Base-by-base conservation (phyloP, 2,329 filamentous ascomycete genomes). In the Thelonectria rubi region DNA sequence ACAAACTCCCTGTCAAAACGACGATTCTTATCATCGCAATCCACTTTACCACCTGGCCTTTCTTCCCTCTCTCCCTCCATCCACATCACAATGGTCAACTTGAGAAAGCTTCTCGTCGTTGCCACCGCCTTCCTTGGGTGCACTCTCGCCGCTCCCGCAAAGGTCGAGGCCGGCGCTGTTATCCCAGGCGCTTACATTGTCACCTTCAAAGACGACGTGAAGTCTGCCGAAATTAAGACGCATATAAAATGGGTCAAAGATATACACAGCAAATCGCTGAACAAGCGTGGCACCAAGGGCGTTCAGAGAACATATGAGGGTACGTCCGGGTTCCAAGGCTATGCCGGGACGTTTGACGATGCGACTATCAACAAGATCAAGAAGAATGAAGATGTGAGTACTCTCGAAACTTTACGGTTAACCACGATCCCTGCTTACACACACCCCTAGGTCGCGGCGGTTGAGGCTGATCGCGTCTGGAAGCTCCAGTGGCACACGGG, bases 311-410 rank as follows among this genome's bases (percentile, higher is more conserved):
- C 3, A 37, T 37, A 37, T 37, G 34, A 37, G 4, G 34, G 34
- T 10, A 11, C 11, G 11, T 62, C 59, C 7, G 66, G 70, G 51
- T 75, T 76, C 30, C 66, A 76, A 39, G 81, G 76, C n/a, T 83
- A 82, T 52, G 73, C 78, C 11, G 79, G 80, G 37, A 66, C 75
- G 18, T 80, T 83, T 50, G 77, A 78, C 40, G 62, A 70, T 1
- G 72, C 68, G 2, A 80, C 77, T 2, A 64, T 83, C 20, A 73
- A 77, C 55, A 69, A 73, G 61, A 77, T 83, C 42, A 74, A 75
- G 60, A 72, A 70, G 37, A 76, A 74, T 61, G 75, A 77, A 2
- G 77, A 80, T 46, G 80, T 81, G 69, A 74, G 76, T 58, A 0
- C 34, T n/a, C 40, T 43, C 15, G 14, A 37, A 15, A 10, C 18